phyloP scores from a whole-genome alignment of 116 monocot species.

The Iris pallida region DNA sequence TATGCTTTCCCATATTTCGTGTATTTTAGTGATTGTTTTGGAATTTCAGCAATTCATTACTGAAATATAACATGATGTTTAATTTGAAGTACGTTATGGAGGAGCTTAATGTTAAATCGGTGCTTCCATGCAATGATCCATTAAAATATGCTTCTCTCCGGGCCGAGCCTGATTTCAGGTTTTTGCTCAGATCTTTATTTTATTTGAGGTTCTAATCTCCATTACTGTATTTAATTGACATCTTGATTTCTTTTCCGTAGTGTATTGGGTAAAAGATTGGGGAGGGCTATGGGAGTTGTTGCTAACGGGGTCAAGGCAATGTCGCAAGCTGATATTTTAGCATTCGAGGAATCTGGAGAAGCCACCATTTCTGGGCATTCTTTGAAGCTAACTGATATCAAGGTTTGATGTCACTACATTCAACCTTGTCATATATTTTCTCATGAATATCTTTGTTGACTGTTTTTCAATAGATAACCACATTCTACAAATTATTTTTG shows the following conservation, averaged over 20 bases:
- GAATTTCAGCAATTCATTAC: neutral
- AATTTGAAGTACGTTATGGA: slow-evolving; percentile 78
- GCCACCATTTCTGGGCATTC: slow-evolving; percentile 57
- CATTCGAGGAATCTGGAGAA: slow-evolving; percentile 78
- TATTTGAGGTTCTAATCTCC: neutral
- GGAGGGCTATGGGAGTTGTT: slow-evolving; percentile 83
- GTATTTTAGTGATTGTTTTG: neutral
- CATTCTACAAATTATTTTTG: too few relatives aligned
- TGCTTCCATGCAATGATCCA: slow-evolving; percentile 89
- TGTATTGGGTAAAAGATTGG: slow-evolving; percentile 78
- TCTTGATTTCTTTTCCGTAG: slow-evolving; percentile 28
- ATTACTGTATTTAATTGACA: slow-evolving; percentile 5
- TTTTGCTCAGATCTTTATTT: slow-evolving; percentile 5
- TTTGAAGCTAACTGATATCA: slow-evolving; percentile 74
- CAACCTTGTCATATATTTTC: neutral
- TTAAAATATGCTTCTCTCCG: slow-evolving; percentile 81
- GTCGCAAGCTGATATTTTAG: slow-evolving; percentile 77
- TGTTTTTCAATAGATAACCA: too few relatives aligned
- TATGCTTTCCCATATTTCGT: neutral
- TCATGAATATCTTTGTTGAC: too few relatives aligned
- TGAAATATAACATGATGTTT: neutral
- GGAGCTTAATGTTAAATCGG: slow-evolving; percentile 91
- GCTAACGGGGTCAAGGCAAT: slow-evolving; percentile 83
- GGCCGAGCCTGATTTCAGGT: slow-evolving; percentile 98
- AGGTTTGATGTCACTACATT: slow-evolving; percentile 33